Base-by-base conservation (phyloP, 768 basidiomycete species). In the Kwoniella dendrophila region DNA sequence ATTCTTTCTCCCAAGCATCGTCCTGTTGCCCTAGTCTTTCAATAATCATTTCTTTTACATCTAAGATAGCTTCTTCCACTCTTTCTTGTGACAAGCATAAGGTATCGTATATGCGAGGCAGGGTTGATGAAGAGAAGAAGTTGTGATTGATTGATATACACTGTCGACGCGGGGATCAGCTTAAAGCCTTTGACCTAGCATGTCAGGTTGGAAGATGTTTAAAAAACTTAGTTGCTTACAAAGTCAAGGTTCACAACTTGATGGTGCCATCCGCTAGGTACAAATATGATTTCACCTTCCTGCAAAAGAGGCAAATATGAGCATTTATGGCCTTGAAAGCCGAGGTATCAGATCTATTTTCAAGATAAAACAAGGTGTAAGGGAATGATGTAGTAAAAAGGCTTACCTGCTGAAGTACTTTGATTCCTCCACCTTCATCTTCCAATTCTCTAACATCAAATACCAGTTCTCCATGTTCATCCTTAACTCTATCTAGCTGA, bases 61-160 rank as follows among this genome's bases (percentile, higher is more conserved):
- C 77, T 22, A 43, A 41, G n/a, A 78, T 74, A 14, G 67, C 59
- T 6, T 69, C 66, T 58, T 77, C 72, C 12, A 77, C 75, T 24
- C 65, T 68, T 12, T 76, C 64, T 27, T 83, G 80, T 12, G 72
- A 64, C 8, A 64, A 36, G 2, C 72, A 54, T 43, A 83, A 80
- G 12, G 78, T 66, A 12, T 41, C 41, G 64, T 80, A 80, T 20
- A 79, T 73, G 10, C 36, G 51, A 1, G 68, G 66, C 12, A 78
- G 67, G 2, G 74, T 74, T 1, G 63, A 56, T 0, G 75, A 74
- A 4, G 73, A 59, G 43, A 73, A 67, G 59, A 75, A 77, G 61
- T 80, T 80, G 67, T 80, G 79, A 56, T 80, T 80, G 71, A 80
- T 73, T 1, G 79, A 80, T 32, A 80, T 78, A 52, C 78, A 77